Base-by-base conservation (phyloP, 345 rosid genomes). In the Gossypium ekmanianum region DNA sequence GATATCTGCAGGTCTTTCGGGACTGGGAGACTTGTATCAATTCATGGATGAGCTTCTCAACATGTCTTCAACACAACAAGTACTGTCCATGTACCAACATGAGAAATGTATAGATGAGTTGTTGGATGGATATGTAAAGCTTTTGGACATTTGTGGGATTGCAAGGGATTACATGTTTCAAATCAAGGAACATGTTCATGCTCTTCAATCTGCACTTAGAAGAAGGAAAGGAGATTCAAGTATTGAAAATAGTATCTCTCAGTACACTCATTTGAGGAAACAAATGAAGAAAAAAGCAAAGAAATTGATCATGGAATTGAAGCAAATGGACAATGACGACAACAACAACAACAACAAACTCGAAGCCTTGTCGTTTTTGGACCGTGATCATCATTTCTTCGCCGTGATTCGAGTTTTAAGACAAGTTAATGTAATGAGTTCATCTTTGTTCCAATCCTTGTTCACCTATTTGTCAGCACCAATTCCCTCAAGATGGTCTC, bases 181-280 rank as follows among this genome's bases (percentile, higher is more conserved):
- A 67, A 77, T 86, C 45, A 86, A 85, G 45, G 92, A 92, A 55
- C 84, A 80, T 26, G 77, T 83, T 69, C 89, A 77, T 67, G 79
- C 68, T n/a, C 89, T 92, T 74, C 89, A 88, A 57, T 91, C 91
- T 2, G 80, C 89, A 2, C 41, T 88, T 9, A 81, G 95, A n/a
- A 80, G 95, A 77, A 86, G 87, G 72, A 90, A 83, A 54, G 80
- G 84, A 20, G 84, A 82, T 64, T 74, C 81, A 29, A 62, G 45
- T 5, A 16, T 62, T 17, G 67, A 84, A 75, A 75, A 44, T 4
- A 52, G 54, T 13, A 65, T 83, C 24, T 39, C 69, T 0, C 48
- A 72, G 7, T 90, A 85, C 72, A 74, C 26, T 50, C 74, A 72
- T 58, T 79, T 88, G 75, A 81, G 89, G 71, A 88, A 86, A 79